phyloP scores from a whole-genome alignment of 1,139 yeast species.

The Taphrina populina region DNA sequence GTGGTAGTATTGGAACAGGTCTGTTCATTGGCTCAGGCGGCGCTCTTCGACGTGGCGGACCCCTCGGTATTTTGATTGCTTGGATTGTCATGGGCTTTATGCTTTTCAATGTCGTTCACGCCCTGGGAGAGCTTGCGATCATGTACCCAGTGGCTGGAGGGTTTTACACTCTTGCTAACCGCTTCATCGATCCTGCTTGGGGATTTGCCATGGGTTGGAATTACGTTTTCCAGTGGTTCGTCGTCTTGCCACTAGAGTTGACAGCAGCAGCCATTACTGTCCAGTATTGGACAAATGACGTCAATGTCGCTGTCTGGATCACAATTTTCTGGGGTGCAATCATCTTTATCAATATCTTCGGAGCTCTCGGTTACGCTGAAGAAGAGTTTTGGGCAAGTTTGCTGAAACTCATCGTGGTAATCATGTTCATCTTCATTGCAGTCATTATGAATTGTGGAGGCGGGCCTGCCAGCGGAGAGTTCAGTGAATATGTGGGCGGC shows the following conservation, averaged over 20 bases:
- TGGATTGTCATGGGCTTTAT: slow-evolving; percentile 67
- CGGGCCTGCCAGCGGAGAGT: slow-evolving; percentile 50
- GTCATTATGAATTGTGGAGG: slow-evolving; percentile 67
- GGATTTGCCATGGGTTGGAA: slow-evolving; percentile 85
- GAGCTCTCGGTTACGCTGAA: slow-evolving; percentile 73
- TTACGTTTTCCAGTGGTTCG: slow-evolving; percentile 73
- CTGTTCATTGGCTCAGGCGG: slow-evolving; percentile 72
- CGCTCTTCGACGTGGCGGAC: slow-evolving; percentile 70
- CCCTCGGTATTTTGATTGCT: slow-evolving; percentile 73
- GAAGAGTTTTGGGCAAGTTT: slow-evolving; percentile 64
- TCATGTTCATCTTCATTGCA: slow-evolving; percentile 65
- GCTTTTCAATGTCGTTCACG: slow-evolving; percentile 70
- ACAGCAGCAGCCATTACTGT: slow-evolving; percentile 75
- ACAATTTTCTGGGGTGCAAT: slow-evolving; percentile 63
- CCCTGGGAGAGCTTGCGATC: slow-evolving; percentile 83
- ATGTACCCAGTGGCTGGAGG: slow-evolving; percentile 79
- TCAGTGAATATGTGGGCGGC: slow-evolving; percentile 61
- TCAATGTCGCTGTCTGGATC: slow-evolving; percentile 65
- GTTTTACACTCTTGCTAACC: slow-evolving; percentile 66
- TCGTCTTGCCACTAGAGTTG: slow-evolving; percentile 66
- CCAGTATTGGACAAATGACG: slow-evolving; percentile 57
- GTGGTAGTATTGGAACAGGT: slow-evolving; percentile 82
- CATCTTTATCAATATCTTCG: slow-evolving; percentile 60
- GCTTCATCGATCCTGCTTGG: slow-evolving; percentile 72
- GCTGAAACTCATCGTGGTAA: slow-evolving; percentile 60